A percentile compares a stretch with the other conserved stretches of the same genome.
Conservation (phyloP, 2,329 filamentous ascomycete species). For the Plectosphaerella plurivora region DNA sequence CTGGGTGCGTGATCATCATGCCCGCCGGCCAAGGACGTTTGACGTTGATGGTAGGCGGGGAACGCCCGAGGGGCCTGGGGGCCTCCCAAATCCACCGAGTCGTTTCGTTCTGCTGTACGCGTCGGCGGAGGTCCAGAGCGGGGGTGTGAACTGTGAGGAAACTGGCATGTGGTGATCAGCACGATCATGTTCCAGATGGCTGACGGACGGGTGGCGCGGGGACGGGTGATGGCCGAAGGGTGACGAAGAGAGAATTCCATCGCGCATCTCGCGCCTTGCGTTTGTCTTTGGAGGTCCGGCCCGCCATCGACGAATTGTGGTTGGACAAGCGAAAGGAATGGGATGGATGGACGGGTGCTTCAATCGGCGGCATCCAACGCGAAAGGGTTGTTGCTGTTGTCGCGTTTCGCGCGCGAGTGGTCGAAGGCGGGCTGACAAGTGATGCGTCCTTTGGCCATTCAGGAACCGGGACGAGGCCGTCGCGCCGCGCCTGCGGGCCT, state of each 20-base stretch:
- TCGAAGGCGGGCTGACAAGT: background rate
- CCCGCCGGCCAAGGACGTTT: background rate
- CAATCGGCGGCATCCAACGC: slow-evolving; percentile 1
- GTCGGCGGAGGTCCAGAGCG: too few species aligned
- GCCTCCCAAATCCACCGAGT: too few species aligned
- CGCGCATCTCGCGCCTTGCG: too few species aligned
- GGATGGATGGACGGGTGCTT: background rate
- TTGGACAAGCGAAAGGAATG: background rate
- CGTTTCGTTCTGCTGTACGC: too few species aligned
- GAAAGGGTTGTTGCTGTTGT: background rate
- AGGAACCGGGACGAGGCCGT: background rate
- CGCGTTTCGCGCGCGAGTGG: background rate
- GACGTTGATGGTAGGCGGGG: background rate
- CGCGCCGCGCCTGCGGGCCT: background rate
- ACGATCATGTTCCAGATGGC: too few species aligned
- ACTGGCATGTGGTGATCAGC: background rate
- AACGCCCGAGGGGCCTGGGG: too few species aligned
- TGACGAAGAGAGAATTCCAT: too few species aligned
- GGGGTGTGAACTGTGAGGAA: too few species aligned
- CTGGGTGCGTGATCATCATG: background rate
- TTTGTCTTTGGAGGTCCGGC: too few species aligned
- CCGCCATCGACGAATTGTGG: background rate
- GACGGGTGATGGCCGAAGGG: too few species aligned
- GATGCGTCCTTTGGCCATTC: background rate
- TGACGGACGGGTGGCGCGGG: background rate